phyloP scores from a whole-genome alignment of 2,329 filamentous ascomycete species.

The Plectosphaerella sp. region DNA sequence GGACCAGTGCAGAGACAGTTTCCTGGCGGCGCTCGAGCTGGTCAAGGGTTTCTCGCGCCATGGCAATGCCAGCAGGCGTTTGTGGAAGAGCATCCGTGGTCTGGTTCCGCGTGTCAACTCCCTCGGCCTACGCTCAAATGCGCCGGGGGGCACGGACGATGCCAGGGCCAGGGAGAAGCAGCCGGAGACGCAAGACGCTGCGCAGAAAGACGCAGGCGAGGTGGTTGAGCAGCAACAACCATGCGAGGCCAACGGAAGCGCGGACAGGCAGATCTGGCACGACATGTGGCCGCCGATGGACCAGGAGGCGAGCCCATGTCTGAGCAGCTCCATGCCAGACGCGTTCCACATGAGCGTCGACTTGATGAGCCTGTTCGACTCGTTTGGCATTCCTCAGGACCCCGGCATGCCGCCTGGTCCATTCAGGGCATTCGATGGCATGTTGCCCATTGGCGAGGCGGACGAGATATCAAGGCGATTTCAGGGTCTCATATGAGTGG shows the following conservation, averaged over 20 bases:
- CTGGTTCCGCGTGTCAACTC: conserved; percentile 24
- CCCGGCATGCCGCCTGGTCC: conserved; percentile 3
- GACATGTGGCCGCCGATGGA: not conserved
- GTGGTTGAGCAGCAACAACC: not conserved
- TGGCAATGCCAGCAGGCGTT: conserved; percentile 23
- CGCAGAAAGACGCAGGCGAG: conserved; percentile 8
- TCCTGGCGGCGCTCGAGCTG: conserved; percentile 24
- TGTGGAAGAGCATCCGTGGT: conserved; percentile 30
- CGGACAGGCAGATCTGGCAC: not conserved
- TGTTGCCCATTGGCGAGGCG: conserved; percentile 10
- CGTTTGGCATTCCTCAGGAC: conserved; percentile 18
- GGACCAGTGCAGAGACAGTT: conserved; percentile 25
- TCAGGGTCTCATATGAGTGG: conserved; percentile 20
- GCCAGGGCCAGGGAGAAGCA: not conserved
- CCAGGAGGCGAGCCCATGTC: not conserved
- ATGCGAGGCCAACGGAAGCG: not conserved
- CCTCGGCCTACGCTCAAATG: conserved; percentile 16
- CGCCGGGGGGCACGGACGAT: conserved; percentile 5
- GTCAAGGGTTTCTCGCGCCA: conserved; percentile 25
- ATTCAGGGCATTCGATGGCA: conserved; percentile 5
- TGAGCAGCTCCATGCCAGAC: conserved; percentile 18
- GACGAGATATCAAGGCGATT: conserved; percentile 26
- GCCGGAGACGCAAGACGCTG: not conserved
- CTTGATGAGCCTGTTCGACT: conserved; percentile 28
- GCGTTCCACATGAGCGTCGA: conserved; percentile 29